phyloP scores from a whole-genome alignment of 2,329 filamentous ascomycete species.

The Curvularia spicifera region DNA sequence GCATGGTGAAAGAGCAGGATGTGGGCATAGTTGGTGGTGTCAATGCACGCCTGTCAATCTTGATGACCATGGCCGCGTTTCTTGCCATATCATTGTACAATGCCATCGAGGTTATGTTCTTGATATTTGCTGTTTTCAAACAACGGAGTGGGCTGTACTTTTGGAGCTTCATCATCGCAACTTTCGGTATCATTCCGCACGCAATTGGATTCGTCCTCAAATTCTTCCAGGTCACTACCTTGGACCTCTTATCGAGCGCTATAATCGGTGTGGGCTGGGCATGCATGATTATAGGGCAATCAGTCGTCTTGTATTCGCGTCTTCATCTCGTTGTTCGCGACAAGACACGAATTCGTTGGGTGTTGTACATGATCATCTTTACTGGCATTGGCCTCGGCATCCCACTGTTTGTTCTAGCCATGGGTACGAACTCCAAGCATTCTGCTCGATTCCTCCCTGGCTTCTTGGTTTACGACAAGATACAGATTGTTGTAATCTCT shows the following conservation, averaged over 20 bases:
- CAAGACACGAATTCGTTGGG: slow-evolving; percentile 49
- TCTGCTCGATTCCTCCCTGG: slow-evolving; percentile 34
- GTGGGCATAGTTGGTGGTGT: slow-evolving; percentile 21
- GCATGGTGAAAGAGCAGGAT: slow-evolving; percentile 9
- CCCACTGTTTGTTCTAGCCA: slow-evolving; percentile 57
- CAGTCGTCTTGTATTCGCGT: slow-evolving; percentile 65
- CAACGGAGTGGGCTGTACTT: slow-evolving; percentile 55
- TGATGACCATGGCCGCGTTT: slow-evolving; percentile 29
- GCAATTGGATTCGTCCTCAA: slow-evolving; percentile 53
- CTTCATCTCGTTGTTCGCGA: slow-evolving; percentile 61
- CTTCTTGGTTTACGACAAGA: slow-evolving; percentile 46
- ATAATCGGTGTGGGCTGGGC: slow-evolving; percentile 53
- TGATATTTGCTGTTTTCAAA: slow-evolving; percentile 53
- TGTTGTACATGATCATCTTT: slow-evolving; percentile 63
- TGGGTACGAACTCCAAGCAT: slow-evolving; percentile 53
- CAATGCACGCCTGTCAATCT: slow-evolving; percentile 16
- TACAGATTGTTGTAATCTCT: slow-evolving; percentile 47
- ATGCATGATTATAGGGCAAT: slow-evolving; percentile 65
- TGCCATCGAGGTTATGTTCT: slow-evolving; percentile 27
- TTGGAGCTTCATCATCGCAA: slow-evolving; percentile 53
- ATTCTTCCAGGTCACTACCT: slow-evolving; percentile 39
- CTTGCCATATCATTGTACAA: slow-evolving; percentile 42
- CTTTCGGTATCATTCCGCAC: slow-evolving; percentile 53
- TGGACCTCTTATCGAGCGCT: slow-evolving; percentile 17
- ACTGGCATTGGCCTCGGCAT: slow-evolving; percentile 52